Base-by-base conservation (phyloP, 2,329 filamentous ascomycete species). In the Pseudogymnoascus sp. region DNA sequence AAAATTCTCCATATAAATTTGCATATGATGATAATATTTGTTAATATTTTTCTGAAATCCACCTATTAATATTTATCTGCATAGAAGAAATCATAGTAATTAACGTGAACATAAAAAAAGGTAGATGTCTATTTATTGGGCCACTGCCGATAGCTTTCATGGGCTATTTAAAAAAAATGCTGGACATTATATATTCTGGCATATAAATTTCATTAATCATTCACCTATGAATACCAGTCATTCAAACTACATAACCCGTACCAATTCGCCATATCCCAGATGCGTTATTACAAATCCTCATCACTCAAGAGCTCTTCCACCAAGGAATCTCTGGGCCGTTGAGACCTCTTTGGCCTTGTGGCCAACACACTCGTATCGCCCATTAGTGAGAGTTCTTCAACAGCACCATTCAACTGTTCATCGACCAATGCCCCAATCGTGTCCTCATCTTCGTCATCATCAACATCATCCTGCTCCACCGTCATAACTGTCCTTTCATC, bases 261-360 rank as follows among this genome's bases (percentile, higher is more conserved):
- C 6, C 47, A 54, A 25, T 20, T 20, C 28, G 47, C 47, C 47
- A 20, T 34, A 34, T 54, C 16, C 47, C 47, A 32, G 6, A 28
- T 30, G 37, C 57, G 20, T 38, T 58, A 58, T 39, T 38, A 58
- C 34, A 39, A 4, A 58, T 70, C 69, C 39, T 65, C 68, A 66
- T 71, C 68, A 63, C 67, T 70, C 63, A 71, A 62, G 57, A 71
- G 50, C 50, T 68, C 67, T n/a, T 67, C 65, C 25, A 71, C 65
- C 7, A 71, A 41, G 12, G 62, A 64, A 60, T 71, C 69, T 18
- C 47, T 32, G 9, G 47, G 47, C 16, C 22, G 34, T 32, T 39
- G 32, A 58, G 9, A 16, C 14, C 34, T 22, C 34, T 37, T 37
- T 18, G 58, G 35, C 34, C 58, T 60, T 50, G 28, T 60, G 18